Evolutionary conservation across 495 filamentous ascomycete genomes (phyloP).

Genomic region (Talaromyces borbonicus): DNA sequence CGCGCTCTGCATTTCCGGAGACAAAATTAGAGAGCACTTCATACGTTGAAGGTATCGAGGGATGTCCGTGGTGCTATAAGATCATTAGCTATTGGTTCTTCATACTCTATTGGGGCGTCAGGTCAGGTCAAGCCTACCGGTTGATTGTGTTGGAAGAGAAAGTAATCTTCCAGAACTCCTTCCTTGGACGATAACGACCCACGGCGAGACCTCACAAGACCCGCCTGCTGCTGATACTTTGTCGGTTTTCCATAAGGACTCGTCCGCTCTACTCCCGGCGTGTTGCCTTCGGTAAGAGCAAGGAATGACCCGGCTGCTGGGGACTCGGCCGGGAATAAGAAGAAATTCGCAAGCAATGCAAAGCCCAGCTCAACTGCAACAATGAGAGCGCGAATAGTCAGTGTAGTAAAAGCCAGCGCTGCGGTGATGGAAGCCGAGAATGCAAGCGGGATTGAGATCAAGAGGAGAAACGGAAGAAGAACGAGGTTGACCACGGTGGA

Average conservation of each 20-base stretch:
- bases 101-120: neutral
- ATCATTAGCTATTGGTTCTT: conserved; percentile 1
- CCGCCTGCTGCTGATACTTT: neutral
- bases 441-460: conserved; percentile 59
- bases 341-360: conserved; percentile 47
- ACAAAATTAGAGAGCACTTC: conserved; percentile 21
- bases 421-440: conserved; percentile 62
- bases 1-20: conserved; percentile 42
- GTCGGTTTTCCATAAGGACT: conserved; percentile 12
- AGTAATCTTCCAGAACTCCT: neutral
- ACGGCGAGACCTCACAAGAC: neutral
- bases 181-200: neutral
- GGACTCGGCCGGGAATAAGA: conserved; percentile 31
- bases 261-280: conserved; percentile 23
- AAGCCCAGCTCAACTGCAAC: conserved; percentile 61
- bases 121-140: neutral
- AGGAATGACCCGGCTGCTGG: conserved; percentile 24
- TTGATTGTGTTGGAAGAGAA: conserved; percentile 11
- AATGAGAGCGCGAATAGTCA: conserved; percentile 54
- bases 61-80: conserved; percentile 9
- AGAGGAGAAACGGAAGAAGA: conserved; percentile 50
- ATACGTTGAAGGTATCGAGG: conserved; percentile 7
- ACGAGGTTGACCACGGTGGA: conserved; percentile 41
- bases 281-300: conserved; percentile 21
- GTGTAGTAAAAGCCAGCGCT: conserved; percentile 50